Conservation (phyloP, 495 filamentous ascomycete species). For the Durotheca rogersii region DNA sequence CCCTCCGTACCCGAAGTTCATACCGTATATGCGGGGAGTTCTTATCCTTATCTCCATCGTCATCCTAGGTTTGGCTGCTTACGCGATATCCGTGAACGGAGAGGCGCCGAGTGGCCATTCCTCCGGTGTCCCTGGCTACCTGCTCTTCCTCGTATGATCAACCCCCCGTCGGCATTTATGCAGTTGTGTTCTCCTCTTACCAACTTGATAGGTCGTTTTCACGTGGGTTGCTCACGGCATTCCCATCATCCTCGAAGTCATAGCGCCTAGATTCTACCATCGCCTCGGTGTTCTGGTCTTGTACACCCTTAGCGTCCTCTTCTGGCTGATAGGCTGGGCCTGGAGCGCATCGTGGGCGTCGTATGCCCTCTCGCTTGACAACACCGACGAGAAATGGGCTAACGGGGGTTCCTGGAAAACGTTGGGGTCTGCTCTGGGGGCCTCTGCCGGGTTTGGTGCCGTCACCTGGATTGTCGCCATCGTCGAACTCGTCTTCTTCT, state of each 20-base stretch:
- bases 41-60: slow-evolving; percentile 42
- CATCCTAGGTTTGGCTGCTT: slow-evolving; percentile 38
- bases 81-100: slow-evolving; percentile 31
- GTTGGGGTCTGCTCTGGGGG: slow-evolving; percentile 35
- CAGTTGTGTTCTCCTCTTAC: not conserved
- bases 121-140: slow-evolving; percentile 33
- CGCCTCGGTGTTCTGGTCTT: slow-evolving; percentile 34
- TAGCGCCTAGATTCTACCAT: slow-evolving; percentile 37
- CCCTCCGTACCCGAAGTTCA: slow-evolving; percentile 36
- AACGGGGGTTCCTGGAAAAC: slow-evolving; percentile 9
- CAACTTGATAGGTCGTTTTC: slow-evolving; percentile 31
- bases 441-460: slow-evolving; percentile 43
- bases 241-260: slow-evolving; percentile 30
- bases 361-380: slow-evolving; percentile 24
- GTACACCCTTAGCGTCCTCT: slow-evolving; percentile 39
- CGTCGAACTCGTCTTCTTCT: slow-evolving; percentile 40
- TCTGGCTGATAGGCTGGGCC: slow-evolving; percentile 46
- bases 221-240: slow-evolving; percentile 41
- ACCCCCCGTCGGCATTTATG: not conserved
- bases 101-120: slow-evolving; percentile 9
- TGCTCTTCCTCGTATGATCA: slow-evolving; percentile 41
- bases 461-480: slow-evolving; percentile 42
- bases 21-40: slow-evolving; percentile 36
- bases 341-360: slow-evolving; percentile 40
- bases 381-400: not conserved